Evolutionary conservation across 768 basidiomycete species (phyloP).

Genomic region (Amanita subjunquillea): DNA sequence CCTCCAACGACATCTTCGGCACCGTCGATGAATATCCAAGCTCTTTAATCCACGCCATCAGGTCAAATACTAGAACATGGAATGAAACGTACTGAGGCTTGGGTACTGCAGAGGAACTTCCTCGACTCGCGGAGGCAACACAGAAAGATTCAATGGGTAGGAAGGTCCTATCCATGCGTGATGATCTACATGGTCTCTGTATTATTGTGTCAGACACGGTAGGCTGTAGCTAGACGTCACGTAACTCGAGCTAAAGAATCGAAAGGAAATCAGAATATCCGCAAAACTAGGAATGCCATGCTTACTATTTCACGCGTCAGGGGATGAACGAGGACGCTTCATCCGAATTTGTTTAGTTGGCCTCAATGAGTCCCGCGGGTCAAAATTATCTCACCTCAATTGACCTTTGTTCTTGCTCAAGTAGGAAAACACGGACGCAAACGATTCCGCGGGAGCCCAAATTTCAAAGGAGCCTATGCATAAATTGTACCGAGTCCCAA

Average conservation of each 20-base stretch:
- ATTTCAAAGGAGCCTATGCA: slow-evolving; percentile 67
- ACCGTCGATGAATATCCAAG: slow-evolving; percentile 56
- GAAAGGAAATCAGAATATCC: background rate
- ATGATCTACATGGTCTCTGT: slow-evolving; percentile 62
- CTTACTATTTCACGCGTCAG: slow-evolving; percentile 61
- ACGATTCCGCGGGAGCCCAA: slow-evolving; percentile 70
- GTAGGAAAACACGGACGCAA: slow-evolving; percentile 69
- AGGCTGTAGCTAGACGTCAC: slow-evolving; percentile 10
- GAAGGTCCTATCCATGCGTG: slow-evolving; percentile 67
- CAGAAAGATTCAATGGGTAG: slow-evolving; percentile 53
- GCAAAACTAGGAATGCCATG: background rate
- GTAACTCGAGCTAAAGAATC: slow-evolving; percentile 34
- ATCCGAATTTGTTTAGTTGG: background rate
- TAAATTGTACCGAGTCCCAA: background rate
- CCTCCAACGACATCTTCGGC: slow-evolving; percentile 45
- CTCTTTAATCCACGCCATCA: slow-evolving; percentile 25
- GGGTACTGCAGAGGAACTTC: slow-evolving; percentile 61
- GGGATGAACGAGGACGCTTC: slow-evolving; percentile 68
- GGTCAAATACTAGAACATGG: background rate
- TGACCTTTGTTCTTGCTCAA: slow-evolving; percentile 56
- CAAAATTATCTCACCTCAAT: slow-evolving; percentile 40
- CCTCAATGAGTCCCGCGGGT: background rate
- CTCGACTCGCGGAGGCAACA: slow-evolving; percentile 38
- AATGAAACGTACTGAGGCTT: slow-evolving; percentile 40
- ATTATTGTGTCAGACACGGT: background rate